Evolutionary conservation across 352 stramenopile species (phyloP), one percentile per base, ranked within the genome.

Genomic region (Globisporangium acanthophoron): DNA sequence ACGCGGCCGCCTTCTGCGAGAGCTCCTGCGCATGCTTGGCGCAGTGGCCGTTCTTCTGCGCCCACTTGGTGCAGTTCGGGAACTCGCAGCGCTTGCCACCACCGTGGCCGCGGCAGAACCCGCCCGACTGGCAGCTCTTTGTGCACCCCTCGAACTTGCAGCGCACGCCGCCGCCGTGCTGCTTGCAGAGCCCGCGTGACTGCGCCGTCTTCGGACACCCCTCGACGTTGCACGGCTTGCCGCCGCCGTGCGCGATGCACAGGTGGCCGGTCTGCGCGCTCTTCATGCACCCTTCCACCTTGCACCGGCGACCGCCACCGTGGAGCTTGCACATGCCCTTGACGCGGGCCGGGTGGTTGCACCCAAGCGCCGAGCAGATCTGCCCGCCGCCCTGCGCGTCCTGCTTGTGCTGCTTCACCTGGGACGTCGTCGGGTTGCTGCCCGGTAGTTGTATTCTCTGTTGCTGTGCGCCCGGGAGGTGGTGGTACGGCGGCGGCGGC

Each of bases 291-390:
- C 85, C 85, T 45, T 94, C 85, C 33, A 92, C 82, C 62, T 92
- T 94, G 76, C 85, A 94, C 15, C 85, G 74, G 20, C 82, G 72
- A 0, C 85, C 85, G 18, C 85, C 85, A 18, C 85, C 85, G 52
- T 94, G 85, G 9, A 90, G 58, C 62, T 94, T 94, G 71, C 85
- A 94, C 85, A 94, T 92, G 29, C 85, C 85, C 62, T 92, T 92
- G 37, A 90, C 75, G 0, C 82, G 78, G 5, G 85, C 81, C 1
- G 79, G 70, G 63, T 94, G 81, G 66, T 84, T 90, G 69, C 85
- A 94, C 16, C 85, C 85, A 18, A 89, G 63, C 5, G 85, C 79
- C 21, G 82, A 87, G 63, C 82, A 92, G 33, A 92, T 73, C 63
- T 87, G 81, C 1, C 63, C 65, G n/a, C 65, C 70, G 9, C 76